Evolutionary conservation across 2,329 filamentous ascomycete genomes (phyloP), one percentile per base, ranked within the genome.

Genomic region (Diaporthe humulicola): DNA sequence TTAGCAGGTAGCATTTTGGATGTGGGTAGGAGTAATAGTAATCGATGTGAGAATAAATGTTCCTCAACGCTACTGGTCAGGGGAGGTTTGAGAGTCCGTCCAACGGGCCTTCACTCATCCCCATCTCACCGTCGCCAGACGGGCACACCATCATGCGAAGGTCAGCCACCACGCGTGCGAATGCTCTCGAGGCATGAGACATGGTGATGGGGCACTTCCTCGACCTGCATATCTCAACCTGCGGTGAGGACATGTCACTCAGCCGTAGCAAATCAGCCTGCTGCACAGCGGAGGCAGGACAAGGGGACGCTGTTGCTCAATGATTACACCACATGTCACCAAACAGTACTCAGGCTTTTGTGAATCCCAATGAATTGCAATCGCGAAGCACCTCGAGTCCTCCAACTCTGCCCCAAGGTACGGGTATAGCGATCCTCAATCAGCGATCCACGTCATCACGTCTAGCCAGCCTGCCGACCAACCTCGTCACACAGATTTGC

Each of bases 381-480:
- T 91, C 86, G 88, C 88, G 87, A 88, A 89, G 86, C 86, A 88
- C 82, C 82, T 82, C 85, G 71, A 70, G 67, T 69, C 56, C 73
- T 64, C 58, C 33, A 64, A 45, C 50, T 87, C 86, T 87, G 86
- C 86, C 87, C 83, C 84, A 81, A 86, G 87, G 87, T 90, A 90
- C 89, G 87, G 70, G 69, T 52, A 75, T 87, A 89, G 89, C 89
- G 87, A 89, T 91, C 88, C 87, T 90, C 89, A 90, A 90, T 85
- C 86, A 88, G 87, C 87, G 84, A 86, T 88, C 89, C 90, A 91
- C 89, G 87, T 91, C 89, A 88, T 91, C 89, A 84, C 86, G 86
- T 85, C 84, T 81, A 83, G 82, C 79, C 80, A 67, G 60, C 58
- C 75, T 64, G 66, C 71, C 57, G 73, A 69, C 72, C 70, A 70